Conservation (phyloP, 768 basidiomycete species). For the Leccinum barrowsii region DNA sequence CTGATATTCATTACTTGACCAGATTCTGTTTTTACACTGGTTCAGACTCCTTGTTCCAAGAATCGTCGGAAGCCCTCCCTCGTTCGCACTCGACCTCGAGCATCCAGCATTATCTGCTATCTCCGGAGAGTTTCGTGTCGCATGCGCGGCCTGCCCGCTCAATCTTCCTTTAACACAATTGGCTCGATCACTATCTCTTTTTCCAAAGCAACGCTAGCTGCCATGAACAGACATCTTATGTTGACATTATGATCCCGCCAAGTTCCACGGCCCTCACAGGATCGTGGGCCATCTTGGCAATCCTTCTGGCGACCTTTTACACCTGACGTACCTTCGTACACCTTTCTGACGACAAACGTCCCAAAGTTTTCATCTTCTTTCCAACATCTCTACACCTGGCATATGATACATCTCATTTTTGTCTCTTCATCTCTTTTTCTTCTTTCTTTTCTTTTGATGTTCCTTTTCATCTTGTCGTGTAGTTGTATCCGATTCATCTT, state of each 20-base stretch:
- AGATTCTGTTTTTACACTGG: slow-evolving; percentile 87
- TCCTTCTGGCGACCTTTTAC: neutral
- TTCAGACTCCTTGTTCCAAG: slow-evolving; percentile 35
- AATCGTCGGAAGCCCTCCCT: slow-evolving; percentile 26
- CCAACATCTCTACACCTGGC: neutral
- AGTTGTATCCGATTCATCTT: neutral
- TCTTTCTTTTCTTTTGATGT: slow-evolving; percentile 1
- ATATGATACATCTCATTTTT: neutral
- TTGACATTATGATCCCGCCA: neutral
- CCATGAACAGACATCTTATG: neutral
- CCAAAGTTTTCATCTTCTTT: neutral
- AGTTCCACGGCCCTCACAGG: neutral
- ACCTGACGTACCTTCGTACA: neutral
- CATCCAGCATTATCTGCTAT: slow-evolving; percentile 47
- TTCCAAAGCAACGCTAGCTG: neutral
- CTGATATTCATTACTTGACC: slow-evolving; percentile 6
- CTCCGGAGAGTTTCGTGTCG: slow-evolving; percentile 27
- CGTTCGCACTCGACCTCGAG: slow-evolving; percentile 52
- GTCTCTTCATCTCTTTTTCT: neutral
- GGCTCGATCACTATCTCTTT: slow-evolving; percentile 18
- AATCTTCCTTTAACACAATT: slow-evolving; percentile 25
- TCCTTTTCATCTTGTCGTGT: slow-evolving; percentile 10
- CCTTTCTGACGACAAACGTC: neutral
- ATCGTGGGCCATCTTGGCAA: neutral
- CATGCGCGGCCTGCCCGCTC: slow-evolving; percentile 20